Evolutionary conservation across 2,329 filamentous ascomycete species (phyloP), one percentile per base, ranked within the genome.

Genomic region (Colletotrichum filicis): DNA sequence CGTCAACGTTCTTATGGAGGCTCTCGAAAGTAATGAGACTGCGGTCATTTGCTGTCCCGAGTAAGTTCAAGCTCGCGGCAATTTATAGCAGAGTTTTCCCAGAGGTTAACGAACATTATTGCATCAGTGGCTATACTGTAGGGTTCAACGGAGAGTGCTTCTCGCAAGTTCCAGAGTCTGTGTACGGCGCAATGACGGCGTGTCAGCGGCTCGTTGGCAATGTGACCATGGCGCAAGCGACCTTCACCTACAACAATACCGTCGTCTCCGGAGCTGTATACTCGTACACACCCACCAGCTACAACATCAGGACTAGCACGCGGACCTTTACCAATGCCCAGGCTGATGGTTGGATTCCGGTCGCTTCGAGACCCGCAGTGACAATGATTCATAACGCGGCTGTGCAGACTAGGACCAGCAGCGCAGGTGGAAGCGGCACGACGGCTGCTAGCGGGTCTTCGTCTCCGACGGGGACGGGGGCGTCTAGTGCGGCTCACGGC

Each of bases 201-300:
- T 68, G 64, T 58, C 6, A 2, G n/a, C 11, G 30, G 9, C 0
- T 11, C 37, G 5, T 24, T 14, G 6, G 37, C 5, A 2, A 28
- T 8, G 57, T 53, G 8, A 28, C 30, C 12, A 12, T 5, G 28
- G 57, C 30, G n/a, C 52, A 42, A 6, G 49, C n/a, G 22, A 61
- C 68, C 52, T 14, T 71, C 9, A 71, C 64, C 19, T 68, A 62
- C 52, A 71, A 68, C 30, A 49, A 71, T 12, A 68, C 64, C 32
- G 28, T 8, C 26, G 7, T 52, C 24, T 68, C 68, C 1, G 58
- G 68, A 5, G 11, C 4, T 0, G 22, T 71, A 0, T 1, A 35
- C 0, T 68, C 64, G 11, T 49, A 56, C 52, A 58, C 52, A 6
- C 37, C 37, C 16, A 37, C 42, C 1, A 67, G 64, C 37, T 4